Base-by-base conservation (phyloP, 1,284 basidiomycete genomes). In the Sphaerobolus stellatus region DNA sequence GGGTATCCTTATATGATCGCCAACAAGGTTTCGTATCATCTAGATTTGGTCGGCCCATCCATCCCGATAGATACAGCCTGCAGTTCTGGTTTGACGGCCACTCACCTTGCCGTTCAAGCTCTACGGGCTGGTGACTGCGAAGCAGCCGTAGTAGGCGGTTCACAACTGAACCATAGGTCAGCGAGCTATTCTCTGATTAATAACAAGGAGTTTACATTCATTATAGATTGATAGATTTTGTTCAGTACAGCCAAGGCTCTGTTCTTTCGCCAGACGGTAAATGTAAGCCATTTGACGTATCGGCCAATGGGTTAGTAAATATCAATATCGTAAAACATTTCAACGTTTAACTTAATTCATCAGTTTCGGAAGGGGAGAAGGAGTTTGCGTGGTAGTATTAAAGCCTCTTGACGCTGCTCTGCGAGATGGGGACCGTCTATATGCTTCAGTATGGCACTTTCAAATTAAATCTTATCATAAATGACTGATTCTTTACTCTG, bases 31-130 rank as follows among this genome's bases (percentile, higher is more conserved):
- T 79, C 79, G 13, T 78, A 78, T 55, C 71, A 75, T 43, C 68
- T 81, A 34, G 77, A 81, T 59, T 63, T 81, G 24, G 64, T 63
- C 1, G 73, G 74, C 8, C 79, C 78, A 16, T 79, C 78, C 2
- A 56, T 81, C 24, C 73, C 76, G 11, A 61, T 74, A 0, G 79
- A 81, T 57, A 80, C 79, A 1, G 79, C 76, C 5, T 81, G 80
- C 58, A 78, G 74, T 46, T 79, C 76, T 28, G 73, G 69, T 36
- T 63, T 77, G 6, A 74, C 70, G 5, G 76, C 75, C 5, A 68
- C 75, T 38, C 77, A 81, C 59, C 68, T 80, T n/a, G 78, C 78
- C 1, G 68, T 78, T 2, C 72, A 73, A 33, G 72, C 76, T 1
- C 62, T 81, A 3, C 65, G 63, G 25, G 63, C 64, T 31, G 78